A percentile compares a stretch with the other conserved stretches of the same genome.
These are phyloP conservation scores for Pisolithus albus DNA, from an alignment of 768 basidiomycete species.

Conservation along the genomic window DNA sequence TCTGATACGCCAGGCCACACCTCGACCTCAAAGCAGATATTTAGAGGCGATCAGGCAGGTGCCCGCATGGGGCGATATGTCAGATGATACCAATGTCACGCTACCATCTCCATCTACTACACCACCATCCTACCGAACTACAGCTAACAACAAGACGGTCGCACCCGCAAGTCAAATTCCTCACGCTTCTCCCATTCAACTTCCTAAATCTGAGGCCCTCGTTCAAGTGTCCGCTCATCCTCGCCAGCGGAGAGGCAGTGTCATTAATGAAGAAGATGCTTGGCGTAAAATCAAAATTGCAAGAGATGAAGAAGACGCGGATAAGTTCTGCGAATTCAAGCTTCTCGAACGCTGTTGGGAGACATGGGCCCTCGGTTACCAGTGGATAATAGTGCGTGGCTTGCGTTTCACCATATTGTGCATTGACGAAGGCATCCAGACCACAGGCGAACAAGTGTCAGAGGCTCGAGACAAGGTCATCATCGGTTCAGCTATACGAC, in stretches of 20 bases:
- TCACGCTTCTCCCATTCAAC: slow-evolving; percentile 24
- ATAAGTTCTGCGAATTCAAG: slow-evolving; percentile 54
- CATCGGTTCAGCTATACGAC: slow-evolving; percentile 49
- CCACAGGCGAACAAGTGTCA: slow-evolving; percentile 61
- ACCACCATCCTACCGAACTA: slow-evolving; percentile 42
- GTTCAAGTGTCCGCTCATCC: slow-evolving; percentile 14
- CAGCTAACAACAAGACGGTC: slow-evolving; percentile 11
- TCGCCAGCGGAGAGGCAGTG: slow-evolving; percentile 40
- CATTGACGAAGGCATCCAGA: slow-evolving; percentile 35
- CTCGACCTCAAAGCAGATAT: slow-evolving; percentile 19
- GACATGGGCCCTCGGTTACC: slow-evolving; percentile 63
- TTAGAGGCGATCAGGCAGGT: slow-evolving; percentile 8
- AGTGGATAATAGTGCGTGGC: slow-evolving; percentile 65
- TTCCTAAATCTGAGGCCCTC: slow-evolving; percentile 18
- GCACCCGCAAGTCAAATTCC: slow-evolving; percentile 10
- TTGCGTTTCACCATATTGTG: slow-evolving; percentile 11
- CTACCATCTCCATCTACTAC: slow-evolving; percentile 32
- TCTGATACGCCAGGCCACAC: slow-evolving; percentile 24
- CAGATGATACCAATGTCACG: slow-evolving; percentile 31
- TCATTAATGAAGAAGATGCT: slow-evolving; percentile 64
- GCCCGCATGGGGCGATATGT: slow-evolving; percentile 31
- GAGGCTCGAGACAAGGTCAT: slow-evolving; percentile 64
- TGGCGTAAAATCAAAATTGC: slow-evolving; percentile 73
- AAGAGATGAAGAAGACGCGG: slow-evolving; percentile 66
- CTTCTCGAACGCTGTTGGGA: slow-evolving; percentile 68